Conservation (phyloP, 2,329 filamentous ascomycete genomes). For the Thermochaetoides dissita region DNA sequence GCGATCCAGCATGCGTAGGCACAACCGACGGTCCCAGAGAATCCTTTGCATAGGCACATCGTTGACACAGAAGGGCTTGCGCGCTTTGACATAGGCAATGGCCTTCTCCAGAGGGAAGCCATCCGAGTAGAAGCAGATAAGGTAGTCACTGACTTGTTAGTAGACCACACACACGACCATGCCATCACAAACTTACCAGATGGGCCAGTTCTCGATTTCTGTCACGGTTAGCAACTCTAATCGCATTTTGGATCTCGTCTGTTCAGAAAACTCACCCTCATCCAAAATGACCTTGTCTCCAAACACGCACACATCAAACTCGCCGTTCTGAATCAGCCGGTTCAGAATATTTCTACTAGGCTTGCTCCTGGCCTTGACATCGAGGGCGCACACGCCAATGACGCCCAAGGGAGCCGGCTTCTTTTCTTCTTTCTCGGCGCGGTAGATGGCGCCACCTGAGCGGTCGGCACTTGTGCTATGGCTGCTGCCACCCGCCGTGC, state of each 20-base stretch:
- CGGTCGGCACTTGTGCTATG: conserved; percentile 65
- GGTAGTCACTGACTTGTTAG: conserved; percentile 52
- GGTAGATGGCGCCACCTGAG: conserved; percentile 27
- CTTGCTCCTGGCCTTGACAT: conserved; percentile 92
- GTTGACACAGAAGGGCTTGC: conserved; percentile 95
- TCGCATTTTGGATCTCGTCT: no score
- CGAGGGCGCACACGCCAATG: conserved; percentile 89
- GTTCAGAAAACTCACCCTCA: conserved; percentile 43
- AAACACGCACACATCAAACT: conserved; percentile 96
- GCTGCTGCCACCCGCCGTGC: conserved; percentile 49
- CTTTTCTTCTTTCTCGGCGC: conserved; percentile 46
- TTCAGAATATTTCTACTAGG: conserved; percentile 94
- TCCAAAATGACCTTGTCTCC: conserved; percentile 98
- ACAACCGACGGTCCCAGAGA: conserved; percentile 87
- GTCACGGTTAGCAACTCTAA: not conserved
- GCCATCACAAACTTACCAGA: conserved; percentile 43
- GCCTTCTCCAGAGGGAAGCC: conserved; percentile 95
- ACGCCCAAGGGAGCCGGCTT: conserved; percentile 49
- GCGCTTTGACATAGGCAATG: conserved; percentile 82
- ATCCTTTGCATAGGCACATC: conserved; percentile 96
- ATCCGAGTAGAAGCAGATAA: conserved; percentile 97
- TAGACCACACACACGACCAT: not conserved
- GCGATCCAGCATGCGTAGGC: conserved; percentile 73
- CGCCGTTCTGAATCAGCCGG: conserved; percentile 72
- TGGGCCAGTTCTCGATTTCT: conserved; percentile 89